phyloP scores from a whole-genome alignment of 805 yeast genomes.

The Kazachstania africana region DNA sequence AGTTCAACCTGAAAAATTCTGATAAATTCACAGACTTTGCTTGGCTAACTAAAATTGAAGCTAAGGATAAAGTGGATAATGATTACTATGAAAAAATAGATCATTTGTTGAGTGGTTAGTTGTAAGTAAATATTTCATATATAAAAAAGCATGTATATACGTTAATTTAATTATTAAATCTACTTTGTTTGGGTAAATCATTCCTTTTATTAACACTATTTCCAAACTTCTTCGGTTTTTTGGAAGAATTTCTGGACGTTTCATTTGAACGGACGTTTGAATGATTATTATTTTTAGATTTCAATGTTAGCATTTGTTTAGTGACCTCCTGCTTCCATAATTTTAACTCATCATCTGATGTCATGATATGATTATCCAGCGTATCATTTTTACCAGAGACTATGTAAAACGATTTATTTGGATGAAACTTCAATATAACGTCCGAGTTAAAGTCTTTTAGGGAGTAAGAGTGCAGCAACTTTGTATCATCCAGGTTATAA shows the following conservation, averaged over 20 bases:
- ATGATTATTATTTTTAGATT: not conserved
- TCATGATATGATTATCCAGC: constrained; percentile 4
- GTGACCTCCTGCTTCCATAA: constrained; percentile 10
- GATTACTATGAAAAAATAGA: constrained; percentile 47
- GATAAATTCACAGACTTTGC: constrained; percentile 40
- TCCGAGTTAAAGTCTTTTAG: constrained; percentile 5
- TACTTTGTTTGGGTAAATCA: constrained; percentile 6
- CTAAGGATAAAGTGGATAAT: constrained; percentile 37
- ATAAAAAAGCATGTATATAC: constrained; percentile 2
- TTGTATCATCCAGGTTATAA: constrained; percentile 8
- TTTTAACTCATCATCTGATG: constrained; percentile 5
- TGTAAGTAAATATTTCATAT: constrained; percentile 10
- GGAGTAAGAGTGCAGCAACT: constrained; percentile 2
- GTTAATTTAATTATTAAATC: constrained; percentile 7
- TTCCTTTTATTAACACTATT: constrained; percentile 8
- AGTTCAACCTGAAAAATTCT: constrained; percentile 38
- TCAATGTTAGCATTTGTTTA: not conserved
- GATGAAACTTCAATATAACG: constrained; percentile 14
- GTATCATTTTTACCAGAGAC: constrained; percentile 12
- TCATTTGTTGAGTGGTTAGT: constrained; percentile 23
- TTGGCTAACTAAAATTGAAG: constrained; percentile 82
- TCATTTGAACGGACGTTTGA: no score
- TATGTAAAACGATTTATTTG: constrained; percentile 16
- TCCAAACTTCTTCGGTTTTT: no score
- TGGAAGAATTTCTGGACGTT: no score